phyloP scores from a whole-genome alignment of 371 early-diverging fungal species.

The Circinella minor region DNA sequence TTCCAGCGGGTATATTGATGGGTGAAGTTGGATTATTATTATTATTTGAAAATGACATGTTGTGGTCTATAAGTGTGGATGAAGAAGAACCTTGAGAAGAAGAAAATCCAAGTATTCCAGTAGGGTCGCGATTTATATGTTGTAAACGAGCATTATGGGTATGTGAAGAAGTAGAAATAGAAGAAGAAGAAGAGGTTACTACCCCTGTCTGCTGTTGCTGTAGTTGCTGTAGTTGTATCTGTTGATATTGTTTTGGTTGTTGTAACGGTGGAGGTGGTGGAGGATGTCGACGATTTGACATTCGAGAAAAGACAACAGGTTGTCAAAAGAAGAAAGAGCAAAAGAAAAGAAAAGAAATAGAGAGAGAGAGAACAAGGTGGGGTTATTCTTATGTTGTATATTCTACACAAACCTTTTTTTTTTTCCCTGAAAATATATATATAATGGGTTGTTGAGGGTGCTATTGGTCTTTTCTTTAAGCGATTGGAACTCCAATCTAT shows the following conservation, averaged over 20 bases:
- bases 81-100: constrained; percentile 12
- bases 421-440: too few species aligned
- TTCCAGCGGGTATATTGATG: constrained; percentile 14
- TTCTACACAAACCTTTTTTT: too few species aligned
- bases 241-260: too few species aligned
- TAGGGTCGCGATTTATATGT: not conserved
- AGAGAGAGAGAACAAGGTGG: too few species aligned
- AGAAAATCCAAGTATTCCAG: not conserved
- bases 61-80: constrained; percentile 11
- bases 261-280: constrained; percentile 8
- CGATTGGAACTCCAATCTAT: too few species aligned
- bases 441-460: too few species aligned
- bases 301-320: not conserved
- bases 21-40: not conserved
- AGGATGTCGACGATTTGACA: constrained; percentile 16
- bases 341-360: too few species aligned
- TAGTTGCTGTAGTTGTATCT: too few species aligned
- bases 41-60: not conserved
- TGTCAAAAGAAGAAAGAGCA: too few species aligned
- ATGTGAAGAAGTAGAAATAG: too few species aligned
- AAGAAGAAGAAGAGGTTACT: not conserved
- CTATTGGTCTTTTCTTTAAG: too few species aligned
- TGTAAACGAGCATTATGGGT: constrained; percentile 1
- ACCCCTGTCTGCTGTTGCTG: not conserved
- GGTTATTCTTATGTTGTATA: too few species aligned